Base-by-base conservation (phyloP, 1,139 yeast species). In the Taiozyma sp. region DNA sequence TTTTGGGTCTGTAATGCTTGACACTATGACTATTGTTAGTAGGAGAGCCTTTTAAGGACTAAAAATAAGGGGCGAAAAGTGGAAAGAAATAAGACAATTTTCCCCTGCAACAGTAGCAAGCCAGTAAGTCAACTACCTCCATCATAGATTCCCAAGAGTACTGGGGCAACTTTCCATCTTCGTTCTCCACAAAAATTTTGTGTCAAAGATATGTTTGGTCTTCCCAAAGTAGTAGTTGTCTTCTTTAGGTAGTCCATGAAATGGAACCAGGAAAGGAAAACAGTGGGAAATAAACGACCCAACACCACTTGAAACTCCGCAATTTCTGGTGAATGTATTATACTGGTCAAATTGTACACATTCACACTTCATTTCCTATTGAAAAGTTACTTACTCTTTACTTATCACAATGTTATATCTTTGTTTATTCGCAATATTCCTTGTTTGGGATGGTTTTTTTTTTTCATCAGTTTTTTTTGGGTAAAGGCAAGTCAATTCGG, bases 1-100 rank as follows among this genome's bases (percentile, higher is more conserved):
- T 46, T 60, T 59, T 42, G 59, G 54, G 11, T 61, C 64, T 24
- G 63, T 50, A 34, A 61, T 52, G 40, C 55, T 60, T 26, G 65
- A 60, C 63, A 61, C 57, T 40, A 4, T 24, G 5, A 6, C 5
- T 5, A 9, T 19, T 37, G 21, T 37, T 37, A 37, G 24, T 37
- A 13, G n/a, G 11, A 30, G 6, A 10, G n/a, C 26, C 26, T 24
- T 24, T 13, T n/a, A n/a, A 32, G 19, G 9, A 14, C n/a, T 2
- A 16, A 37, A 37, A 37, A 37, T 19, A 37, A 19, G 41, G 41
- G 41, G 9, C 19, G 24, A 37, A 37, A 37, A 19, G 24, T 16
- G 9, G 8, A 3, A 16, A 35, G 21, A 35, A 35, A 35, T 5
- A 9, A 11, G 39, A 10, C 21, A n/a, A 7, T 2, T 35, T 35